Percentiles rank a stretch among this genome's conserved stretches.
These are phyloP conservation scores for Theobroma cacao DNA, from an alignment of 345 rosid species.

Conservation along the genomic window DNA sequence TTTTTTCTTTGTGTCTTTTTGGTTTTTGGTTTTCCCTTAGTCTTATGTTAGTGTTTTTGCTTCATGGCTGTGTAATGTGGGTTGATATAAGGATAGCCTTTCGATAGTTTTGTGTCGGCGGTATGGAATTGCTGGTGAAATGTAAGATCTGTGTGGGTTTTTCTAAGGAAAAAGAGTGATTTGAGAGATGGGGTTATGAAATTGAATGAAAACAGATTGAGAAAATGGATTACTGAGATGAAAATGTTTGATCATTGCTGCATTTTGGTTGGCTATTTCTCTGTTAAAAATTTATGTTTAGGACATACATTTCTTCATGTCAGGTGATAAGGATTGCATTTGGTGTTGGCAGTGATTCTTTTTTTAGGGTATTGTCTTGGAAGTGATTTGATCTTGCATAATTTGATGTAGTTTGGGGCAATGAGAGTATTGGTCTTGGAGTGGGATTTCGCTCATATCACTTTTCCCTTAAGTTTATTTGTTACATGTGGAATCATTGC, in stretches of 20 bases:
- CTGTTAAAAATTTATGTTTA: background rate
- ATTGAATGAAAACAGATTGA: background rate
- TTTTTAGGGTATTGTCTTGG: background rate
- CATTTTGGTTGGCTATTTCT: background rate
- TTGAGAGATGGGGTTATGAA: constrained; percentile 16
- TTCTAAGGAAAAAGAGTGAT: constrained; percentile 1
- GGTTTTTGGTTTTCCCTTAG: background rate
- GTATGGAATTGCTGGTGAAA: constrained; percentile 13
- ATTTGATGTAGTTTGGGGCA: background rate
- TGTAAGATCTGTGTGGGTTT: constrained; percentile 28
- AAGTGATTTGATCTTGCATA: background rate
- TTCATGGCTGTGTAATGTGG: constrained; percentile 32
- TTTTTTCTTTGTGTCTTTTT: no score
- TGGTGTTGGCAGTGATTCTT: background rate
- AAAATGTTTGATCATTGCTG: background rate
- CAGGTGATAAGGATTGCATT: background rate
- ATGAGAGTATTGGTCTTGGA: background rate
- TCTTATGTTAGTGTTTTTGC: background rate
- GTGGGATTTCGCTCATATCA: background rate
- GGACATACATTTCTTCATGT: background rate
- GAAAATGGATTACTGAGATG: background rate
- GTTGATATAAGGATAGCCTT: constrained; percentile 16
- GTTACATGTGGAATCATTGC: background rate
- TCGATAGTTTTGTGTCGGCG: constrained; percentile 9
- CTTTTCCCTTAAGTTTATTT: background rate